A percentile compares a stretch with the other conserved stretches of the same genome.
These are phyloP conservation scores for Vitis hybrid DNA, from an alignment of 177 flowering plant species.

Conservation along the genomic window DNA sequence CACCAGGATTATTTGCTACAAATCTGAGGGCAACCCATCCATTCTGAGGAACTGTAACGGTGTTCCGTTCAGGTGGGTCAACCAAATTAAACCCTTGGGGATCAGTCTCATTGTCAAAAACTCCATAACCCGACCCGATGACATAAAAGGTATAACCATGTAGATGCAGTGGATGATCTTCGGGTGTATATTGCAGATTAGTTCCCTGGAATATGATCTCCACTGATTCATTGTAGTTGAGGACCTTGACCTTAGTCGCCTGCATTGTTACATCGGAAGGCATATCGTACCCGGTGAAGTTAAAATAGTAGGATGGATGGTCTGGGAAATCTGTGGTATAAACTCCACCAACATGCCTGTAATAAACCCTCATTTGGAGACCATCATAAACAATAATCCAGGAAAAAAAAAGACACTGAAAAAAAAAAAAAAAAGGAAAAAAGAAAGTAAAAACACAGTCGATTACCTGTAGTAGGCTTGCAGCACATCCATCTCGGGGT, in stretches of 20 bases:
- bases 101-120: slow-evolving; percentile 1
- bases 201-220: slow-evolving; percentile 1
- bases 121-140: neutral
- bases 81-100: neutral
- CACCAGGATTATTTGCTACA: slow-evolving; percentile 1
- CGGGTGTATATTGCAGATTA: neutral
- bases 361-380: neutral
- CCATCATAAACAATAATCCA: no score
- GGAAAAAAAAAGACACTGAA: no score
- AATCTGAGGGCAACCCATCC: slow-evolving; percentile 4
- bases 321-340: slow-evolving; percentile 4
- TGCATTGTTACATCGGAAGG: neutral
- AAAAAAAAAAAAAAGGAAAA: no score
- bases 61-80: neutral
- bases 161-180: slow-evolving; percentile 3
- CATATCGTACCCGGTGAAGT: neutral
- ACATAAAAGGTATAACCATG: slow-evolving; percentile 2
- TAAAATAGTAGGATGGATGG: neutral
- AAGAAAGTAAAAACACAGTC: accelerated
- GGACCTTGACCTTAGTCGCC: slow-evolving; percentile 3
- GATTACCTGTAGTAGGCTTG: neutral
- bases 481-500: neutral
- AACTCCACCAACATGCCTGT: neutral
- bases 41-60: neutral
- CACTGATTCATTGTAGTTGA: neutral